These are phyloP conservation scores for Casuarina glauca DNA, from an alignment of 306 rosid species.

Conservation along the genomic window DNA sequence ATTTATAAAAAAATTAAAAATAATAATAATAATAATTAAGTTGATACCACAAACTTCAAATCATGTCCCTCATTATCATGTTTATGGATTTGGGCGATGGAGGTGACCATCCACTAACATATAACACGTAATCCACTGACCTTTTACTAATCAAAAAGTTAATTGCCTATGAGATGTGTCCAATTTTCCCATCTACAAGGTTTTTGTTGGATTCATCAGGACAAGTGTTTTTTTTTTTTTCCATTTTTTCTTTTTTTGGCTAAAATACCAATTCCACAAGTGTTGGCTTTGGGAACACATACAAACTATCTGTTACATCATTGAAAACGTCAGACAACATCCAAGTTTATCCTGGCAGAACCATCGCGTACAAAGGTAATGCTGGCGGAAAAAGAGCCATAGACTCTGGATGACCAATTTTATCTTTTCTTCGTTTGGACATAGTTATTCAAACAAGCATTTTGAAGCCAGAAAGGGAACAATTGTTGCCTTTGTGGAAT, in stretches of 20 bases:
- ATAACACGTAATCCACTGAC: not conserved
- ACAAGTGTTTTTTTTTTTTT: not conserved
- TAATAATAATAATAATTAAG: too few relatives aligned
- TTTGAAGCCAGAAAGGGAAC: constrained; percentile 23
- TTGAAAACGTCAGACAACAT: not conserved
- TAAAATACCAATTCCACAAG: not conserved
- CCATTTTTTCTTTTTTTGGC: not conserved
- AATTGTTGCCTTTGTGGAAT: not conserved
- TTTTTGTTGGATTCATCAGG: not conserved
- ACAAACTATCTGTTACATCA: not conserved
- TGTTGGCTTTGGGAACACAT: not conserved
- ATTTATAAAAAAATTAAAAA: too few relatives aligned
- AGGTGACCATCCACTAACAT: not conserved
- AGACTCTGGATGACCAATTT: not conserved
- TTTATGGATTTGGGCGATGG: not conserved
- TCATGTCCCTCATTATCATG: not conserved
- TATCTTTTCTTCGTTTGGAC: constrained; percentile 13
- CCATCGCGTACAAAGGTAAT: not conserved
- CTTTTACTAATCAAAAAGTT: not conserved
- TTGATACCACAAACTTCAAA: not conserved
- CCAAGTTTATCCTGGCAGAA: not conserved
- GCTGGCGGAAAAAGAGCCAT: not conserved
- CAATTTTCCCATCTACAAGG: not conserved
- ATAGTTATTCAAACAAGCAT: constrained; percentile 23
- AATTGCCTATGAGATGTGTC: not conserved